Percentiles rank a stretch among this genome's conserved stretches.
These are phyloP conservation scores for Cladosporium colombiae DNA, from an alignment of 2,329 filamentous ascomycete species.

Conservation along the genomic window DNA sequence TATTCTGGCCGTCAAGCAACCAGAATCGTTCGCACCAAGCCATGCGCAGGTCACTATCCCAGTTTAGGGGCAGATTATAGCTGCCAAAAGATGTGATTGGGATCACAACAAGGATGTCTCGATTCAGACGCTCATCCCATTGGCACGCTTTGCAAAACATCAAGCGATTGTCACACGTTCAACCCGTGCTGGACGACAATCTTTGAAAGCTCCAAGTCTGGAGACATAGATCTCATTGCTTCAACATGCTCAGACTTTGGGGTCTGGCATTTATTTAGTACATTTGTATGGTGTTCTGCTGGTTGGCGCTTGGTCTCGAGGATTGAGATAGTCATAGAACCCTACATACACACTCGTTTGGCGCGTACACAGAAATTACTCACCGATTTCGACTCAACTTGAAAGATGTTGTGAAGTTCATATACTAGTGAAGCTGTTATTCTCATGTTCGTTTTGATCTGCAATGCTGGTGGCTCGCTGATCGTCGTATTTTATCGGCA, in stretches of 20 bases:
- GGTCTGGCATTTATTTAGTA: neutral
- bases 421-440: neutral
- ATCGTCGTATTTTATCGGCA: neutral
- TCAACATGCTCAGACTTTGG: constrained; percentile 15
- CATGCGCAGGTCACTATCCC: neutral
- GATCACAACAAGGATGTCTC: neutral
- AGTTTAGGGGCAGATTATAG: neutral
- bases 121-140: neutral
- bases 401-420: neutral
- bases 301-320: neutral
- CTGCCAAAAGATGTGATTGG: neutral
- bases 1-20: constrained; percentile 12
- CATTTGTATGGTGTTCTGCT: neutral
- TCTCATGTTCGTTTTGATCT: neutral
- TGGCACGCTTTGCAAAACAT: neutral
- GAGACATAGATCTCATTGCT: constrained; percentile 13
- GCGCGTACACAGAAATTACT: neutral
- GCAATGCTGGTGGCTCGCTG: neutral
- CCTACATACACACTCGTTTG: neutral
- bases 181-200: neutral
- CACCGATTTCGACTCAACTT: neutral
- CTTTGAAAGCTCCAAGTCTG: neutral
- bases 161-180: constrained; percentile 1
- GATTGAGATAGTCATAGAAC: neutral
- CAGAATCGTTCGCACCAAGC: neutral